Percentiles rank a stretch among this genome's conserved stretches.
Evolutionary conservation across 2,329 filamentous ascomycete species (phyloP).

Genomic region (Nannizziopsis barbatae): DNA sequence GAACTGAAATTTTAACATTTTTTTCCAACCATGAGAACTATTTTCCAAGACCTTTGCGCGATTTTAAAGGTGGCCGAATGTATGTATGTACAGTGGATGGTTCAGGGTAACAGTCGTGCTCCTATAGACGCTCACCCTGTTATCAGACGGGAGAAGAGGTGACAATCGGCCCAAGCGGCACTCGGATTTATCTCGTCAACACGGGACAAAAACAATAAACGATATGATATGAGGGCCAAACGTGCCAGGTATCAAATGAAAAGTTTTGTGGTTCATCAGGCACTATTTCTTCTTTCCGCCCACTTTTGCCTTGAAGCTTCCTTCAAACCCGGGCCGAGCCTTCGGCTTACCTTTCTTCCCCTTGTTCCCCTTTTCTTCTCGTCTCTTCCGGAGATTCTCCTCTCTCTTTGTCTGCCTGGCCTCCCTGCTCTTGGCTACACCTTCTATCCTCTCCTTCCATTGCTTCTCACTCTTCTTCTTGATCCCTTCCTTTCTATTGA

Average conservation of each 20-base stretch:
- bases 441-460: slow-evolving; percentile 63
- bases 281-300: slow-evolving; percentile 34
- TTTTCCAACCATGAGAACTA: not conserved
- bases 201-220: not conserved
- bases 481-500: slow-evolving; percentile 80
- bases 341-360: slow-evolving; percentile 40
- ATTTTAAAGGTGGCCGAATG: not conserved
- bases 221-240: not conserved
- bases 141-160: no score
- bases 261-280: slow-evolving; percentile 16
- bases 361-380: slow-evolving; percentile 59
- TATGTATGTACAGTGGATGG: slow-evolving; percentile 5
- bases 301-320: slow-evolving; percentile 52
- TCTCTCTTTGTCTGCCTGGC: slow-evolving; percentile 73
- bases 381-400: slow-evolving; percentile 62
- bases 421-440: slow-evolving; percentile 63
- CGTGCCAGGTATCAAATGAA: not conserved
- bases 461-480: slow-evolving; percentile 90
- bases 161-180: no score
- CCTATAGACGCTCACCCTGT: no score
- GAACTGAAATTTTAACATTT: not conserved
- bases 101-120: not conserved
- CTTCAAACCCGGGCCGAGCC: slow-evolving; percentile 58
- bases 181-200: no score
- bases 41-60: not conserved